Evolutionary conservation across 805 yeast genomes (phyloP).

Genomic region (Sporopachydermia lactativora): DNA sequence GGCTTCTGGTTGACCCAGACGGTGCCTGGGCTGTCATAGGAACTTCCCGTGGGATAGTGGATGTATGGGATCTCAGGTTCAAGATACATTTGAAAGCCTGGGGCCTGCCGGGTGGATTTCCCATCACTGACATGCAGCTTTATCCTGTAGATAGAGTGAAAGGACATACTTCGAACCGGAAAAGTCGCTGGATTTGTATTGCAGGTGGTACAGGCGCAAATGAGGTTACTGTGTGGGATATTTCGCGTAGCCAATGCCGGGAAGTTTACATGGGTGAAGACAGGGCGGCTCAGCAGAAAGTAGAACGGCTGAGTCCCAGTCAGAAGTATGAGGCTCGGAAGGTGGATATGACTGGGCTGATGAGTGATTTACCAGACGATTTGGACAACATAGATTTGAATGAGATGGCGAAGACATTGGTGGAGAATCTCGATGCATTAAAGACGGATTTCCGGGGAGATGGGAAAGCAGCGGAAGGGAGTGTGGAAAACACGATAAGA

Average conservation of each 20-base stretch:
- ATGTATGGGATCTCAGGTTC: constrained; percentile 75
- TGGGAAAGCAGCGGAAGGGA: not conserved
- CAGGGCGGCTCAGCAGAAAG: constrained; percentile 12
- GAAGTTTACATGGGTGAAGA: no score
- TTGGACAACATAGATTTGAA: constrained; percentile 2
- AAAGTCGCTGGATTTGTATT: constrained; percentile 35
- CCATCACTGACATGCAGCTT: constrained; percentile 33
- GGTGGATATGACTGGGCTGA: constrained; percentile 10
- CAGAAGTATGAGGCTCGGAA: not conserved
- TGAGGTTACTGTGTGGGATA: constrained; percentile 63
- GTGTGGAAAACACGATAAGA: not conserved
- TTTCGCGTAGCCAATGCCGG: constrained; percentile 46
- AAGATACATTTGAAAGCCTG: constrained; percentile 44
- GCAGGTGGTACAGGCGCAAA: constrained; percentile 52
- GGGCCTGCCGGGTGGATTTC: constrained; percentile 35
- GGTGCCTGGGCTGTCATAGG: constrained; percentile 61
- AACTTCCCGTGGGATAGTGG: constrained; percentile 57
- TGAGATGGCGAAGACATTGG: constrained; percentile 3
- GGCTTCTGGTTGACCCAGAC: constrained; percentile 40
- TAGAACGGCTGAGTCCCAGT: not conserved
- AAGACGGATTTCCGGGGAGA: not conserved
- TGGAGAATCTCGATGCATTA: not conserved
- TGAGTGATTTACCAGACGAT: constrained; percentile 4
- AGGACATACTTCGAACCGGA: constrained; percentile 14
- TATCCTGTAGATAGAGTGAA: constrained; percentile 22